These are phyloP conservation scores for Ustilago curta DNA, from an alignment of 1,284 basidiomycete genomes.

Conservation along the genomic window DNA sequence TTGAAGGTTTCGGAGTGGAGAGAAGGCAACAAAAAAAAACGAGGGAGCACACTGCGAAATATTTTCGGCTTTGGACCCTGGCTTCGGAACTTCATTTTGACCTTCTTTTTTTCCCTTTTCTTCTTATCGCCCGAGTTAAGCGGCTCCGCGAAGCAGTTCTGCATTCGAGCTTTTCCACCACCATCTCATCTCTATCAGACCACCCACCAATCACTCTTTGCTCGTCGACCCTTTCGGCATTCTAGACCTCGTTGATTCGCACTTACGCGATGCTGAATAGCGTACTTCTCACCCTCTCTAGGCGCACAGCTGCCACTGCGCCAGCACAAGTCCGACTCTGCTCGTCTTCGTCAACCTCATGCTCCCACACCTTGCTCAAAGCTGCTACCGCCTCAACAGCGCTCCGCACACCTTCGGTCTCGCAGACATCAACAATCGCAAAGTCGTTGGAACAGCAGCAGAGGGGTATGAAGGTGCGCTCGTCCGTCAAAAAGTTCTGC, in stretches of 20 bases:
- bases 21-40: background rate
- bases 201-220: conserved; percentile 26
- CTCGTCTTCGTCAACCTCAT: conserved; percentile 33
- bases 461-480: conserved; percentile 94
- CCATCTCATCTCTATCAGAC: conserved; percentile 1
- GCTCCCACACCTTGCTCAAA: conserved; percentile 21
- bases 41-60: conserved; percentile 13
- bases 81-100: background rate
- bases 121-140: conserved; percentile 45
- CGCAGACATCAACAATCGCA: conserved; percentile 6
- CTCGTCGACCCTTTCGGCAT: background rate
- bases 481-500: conserved; percentile 82
- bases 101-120: conserved; percentile 3
- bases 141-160: too few species aligned
- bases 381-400: conserved; percentile 6
- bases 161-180: background rate
- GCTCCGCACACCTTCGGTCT: background rate
- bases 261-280: conserved; percentile 19
- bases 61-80: conserved; percentile 8
- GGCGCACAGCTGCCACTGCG: conserved; percentile 13
- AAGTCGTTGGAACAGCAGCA: conserved; percentile 30
- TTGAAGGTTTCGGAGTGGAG: conserved; percentile 30
- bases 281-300: conserved; percentile 18
- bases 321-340: conserved; percentile 26
- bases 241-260: background rate